Base-by-base conservation (phyloP, 1,284 basidiomycete species). In the Paramarasmius palmivorus region DNA sequence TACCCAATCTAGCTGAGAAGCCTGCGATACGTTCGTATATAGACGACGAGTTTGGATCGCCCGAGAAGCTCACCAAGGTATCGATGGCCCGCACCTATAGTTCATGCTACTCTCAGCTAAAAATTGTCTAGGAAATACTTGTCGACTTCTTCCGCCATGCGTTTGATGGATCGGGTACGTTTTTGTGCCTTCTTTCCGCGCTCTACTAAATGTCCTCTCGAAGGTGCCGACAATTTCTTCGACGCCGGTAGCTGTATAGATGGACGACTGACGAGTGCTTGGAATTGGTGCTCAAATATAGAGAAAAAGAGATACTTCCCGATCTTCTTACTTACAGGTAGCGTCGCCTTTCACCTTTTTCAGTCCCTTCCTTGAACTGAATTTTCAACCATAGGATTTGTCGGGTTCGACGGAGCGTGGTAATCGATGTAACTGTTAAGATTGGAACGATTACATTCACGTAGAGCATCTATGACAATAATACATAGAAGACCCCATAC, bases 361-460 rank as follows among this genome's bases (percentile, higher is more conserved):
- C 36, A 37, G 23, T 26, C 53, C 37, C 39, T 40, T 54, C 22
- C 29, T 54, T 44, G 41, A 20, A 51, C 47, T 38, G 29, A 23
- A 50, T n/a, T 34, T 44, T 19, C 39, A 9, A 38, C 26, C 48
- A 15, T 55, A 88, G 88, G 90, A 2, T 92, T 92, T 63, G 77
- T 86, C 60, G 89, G 90, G 26, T 92, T 92, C 60, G 90, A 92
- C 64, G 90, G 90, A 53, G 86, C 90, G 56, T 92, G 90, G 89
- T 92, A 69, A 66, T 50, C 9, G n/a, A 2, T 22, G 20, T 20
- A 41, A 20, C 14, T 15, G 25, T 25, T 12, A 29, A 42, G n/a
- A 12, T 14, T 20, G 15, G 32, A 44, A 19, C 10, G 2, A 35
- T 49, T 8, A 35, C 17, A 20, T 26, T 26, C 20, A 9, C 25